These are phyloP conservation scores for Acmispon strigosus DNA, from an alignment of 306 rosid species.

Conservation along the genomic window DNA sequence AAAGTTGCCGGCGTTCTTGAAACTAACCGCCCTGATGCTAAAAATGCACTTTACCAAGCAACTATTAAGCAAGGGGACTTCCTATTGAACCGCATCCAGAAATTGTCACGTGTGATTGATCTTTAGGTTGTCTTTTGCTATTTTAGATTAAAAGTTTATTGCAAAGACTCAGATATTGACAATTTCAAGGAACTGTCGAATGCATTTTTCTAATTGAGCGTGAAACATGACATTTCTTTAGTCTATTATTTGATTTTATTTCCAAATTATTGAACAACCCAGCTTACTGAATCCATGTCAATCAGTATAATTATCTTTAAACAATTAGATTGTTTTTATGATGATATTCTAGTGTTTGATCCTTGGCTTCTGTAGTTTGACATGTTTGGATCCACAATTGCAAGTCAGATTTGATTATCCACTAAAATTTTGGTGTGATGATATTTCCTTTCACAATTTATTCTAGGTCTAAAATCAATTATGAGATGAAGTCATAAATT, in stretches of 20 bases:
- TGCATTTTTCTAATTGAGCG: conserved; percentile 7
- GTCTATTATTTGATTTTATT: neutral
- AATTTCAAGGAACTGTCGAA: conserved; percentile 13
- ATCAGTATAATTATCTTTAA: neutral
- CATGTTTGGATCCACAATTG: too few relatives aligned
- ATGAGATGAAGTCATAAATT: too few relatives aligned
- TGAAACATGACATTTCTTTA: conserved; percentile 7
- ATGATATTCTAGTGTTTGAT: conserved; percentile 1
- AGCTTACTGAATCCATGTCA: neutral
- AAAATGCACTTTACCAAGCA: conserved; percentile 94
- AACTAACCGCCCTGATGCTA: conserved; percentile 91
- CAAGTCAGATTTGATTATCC: too few relatives aligned
- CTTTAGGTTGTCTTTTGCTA: conserved; percentile 23
- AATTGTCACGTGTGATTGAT: conserved; percentile 88
- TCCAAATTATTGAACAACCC: conserved; percentile 8
- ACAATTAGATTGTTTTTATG: neutral
- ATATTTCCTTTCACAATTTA: too few relatives aligned
- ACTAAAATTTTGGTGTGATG: too few relatives aligned
- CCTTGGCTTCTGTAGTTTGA: neutral
- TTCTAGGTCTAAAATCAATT: too few relatives aligned
- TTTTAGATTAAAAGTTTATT: conserved; percentile 3
- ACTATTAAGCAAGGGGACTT: conserved; percentile 99
- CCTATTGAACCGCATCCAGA: conserved; percentile 85
- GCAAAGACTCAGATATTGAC: conserved; percentile 4
- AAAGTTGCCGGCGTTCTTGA: conserved; percentile 94